These are phyloP conservation scores for Astragalus membranaceus DNA, from an alignment of 306 rosid species.

Conservation along the genomic window DNA sequence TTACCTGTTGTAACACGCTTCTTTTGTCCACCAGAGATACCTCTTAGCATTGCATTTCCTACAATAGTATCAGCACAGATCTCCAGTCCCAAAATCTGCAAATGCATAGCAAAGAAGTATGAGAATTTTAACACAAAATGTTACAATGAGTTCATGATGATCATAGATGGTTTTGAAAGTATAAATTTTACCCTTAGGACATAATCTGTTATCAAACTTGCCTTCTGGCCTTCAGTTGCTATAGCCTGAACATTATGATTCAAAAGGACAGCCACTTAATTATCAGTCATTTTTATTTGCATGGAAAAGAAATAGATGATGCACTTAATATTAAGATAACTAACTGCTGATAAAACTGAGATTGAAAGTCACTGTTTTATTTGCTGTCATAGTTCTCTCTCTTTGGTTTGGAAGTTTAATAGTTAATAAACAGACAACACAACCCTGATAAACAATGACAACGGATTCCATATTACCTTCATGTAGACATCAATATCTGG, in stretches of 20 bases:
- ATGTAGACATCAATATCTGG: constrained; percentile 59
- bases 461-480: constrained; percentile 40
- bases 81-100: constrained; percentile 56
- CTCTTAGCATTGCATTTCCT: constrained; percentile 51
- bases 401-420: neutral
- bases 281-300: neutral
- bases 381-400: too few relatives aligned
- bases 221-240: constrained; percentile 66
- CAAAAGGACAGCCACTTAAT: constrained; percentile 4
- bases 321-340: neutral
- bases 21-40: constrained; percentile 67
- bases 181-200: constrained; percentile 52
- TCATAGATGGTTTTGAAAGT: neutral
- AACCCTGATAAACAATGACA: neutral
- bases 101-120: neutral
- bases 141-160: neutral
- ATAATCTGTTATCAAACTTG: constrained; percentile 66
- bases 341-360: neutral
- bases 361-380: neutral
- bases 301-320: constrained; percentile 1
- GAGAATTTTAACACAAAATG: neutral
- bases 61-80: constrained; percentile 54
- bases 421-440: neutral
- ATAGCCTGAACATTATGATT: constrained; percentile 45
- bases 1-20: constrained; percentile 65